Evolutionary conservation across 768 basidiomycete genomes (phyloP).

Genomic region (Collybiopsis confluens): DNA sequence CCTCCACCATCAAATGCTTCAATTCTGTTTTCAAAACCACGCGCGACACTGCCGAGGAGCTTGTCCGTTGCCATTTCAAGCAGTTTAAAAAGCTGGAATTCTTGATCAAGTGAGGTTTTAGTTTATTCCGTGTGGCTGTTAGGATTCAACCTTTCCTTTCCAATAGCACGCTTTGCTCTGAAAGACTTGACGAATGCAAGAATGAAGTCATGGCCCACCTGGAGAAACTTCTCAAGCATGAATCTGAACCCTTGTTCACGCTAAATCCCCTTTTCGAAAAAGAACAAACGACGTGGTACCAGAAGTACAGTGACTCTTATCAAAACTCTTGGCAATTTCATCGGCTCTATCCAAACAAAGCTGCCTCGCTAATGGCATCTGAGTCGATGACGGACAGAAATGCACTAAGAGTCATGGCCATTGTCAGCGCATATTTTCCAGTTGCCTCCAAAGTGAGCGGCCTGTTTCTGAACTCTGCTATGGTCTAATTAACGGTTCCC

Average conservation of each 20-base stretch:
- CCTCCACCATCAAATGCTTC: slow-evolving; percentile 26
- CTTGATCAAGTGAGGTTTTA: slow-evolving; percentile 20
- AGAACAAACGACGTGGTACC: slow-evolving; percentile 21
- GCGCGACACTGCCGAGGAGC: slow-evolving; percentile 12
- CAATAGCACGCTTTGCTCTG: background rate
- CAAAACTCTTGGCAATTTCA: background rate
- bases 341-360: background rate
- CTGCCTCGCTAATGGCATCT: no score
- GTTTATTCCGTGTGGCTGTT: background rate
- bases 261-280: slow-evolving; percentile 22
- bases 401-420: slow-evolving; percentile 54
- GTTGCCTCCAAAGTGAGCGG: slow-evolving; percentile 46
- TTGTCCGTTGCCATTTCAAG: slow-evolving; percentile 24
- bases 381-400: no score
- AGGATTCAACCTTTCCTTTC: background rate
- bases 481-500: background rate
- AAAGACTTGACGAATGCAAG: slow-evolving; percentile 15
- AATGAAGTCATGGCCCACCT: slow-evolving; percentile 20
- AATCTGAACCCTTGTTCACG: slow-evolving; percentile 35
- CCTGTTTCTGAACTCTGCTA: background rate
- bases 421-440: slow-evolving; percentile 52
- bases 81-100: slow-evolving; percentile 23
- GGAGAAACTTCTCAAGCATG: slow-evolving; percentile 30
- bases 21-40: slow-evolving; percentile 16
- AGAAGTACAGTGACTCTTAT: slow-evolving; percentile 12